Conservation (phyloP, 129 eudicot genomes). For the Kitagawia praeruptora region DNA sequence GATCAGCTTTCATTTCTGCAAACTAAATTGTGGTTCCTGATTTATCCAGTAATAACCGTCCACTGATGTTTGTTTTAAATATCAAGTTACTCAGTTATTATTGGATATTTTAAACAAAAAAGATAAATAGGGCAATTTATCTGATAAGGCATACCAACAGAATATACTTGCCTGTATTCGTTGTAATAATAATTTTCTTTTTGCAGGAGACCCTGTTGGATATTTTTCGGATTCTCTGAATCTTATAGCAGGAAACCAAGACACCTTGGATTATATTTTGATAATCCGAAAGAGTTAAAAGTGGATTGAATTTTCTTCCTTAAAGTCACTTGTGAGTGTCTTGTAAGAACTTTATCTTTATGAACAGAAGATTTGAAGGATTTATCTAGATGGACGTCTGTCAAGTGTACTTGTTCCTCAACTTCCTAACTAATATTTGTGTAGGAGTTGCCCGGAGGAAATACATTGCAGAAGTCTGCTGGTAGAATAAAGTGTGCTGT, state of each 20-base stretch:
- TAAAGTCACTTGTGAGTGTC: constrained; percentile 47
- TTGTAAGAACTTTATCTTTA: neutral
- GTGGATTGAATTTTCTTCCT: constrained; percentile 64
- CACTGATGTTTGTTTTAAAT: neutral
- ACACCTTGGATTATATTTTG: constrained; percentile 15
- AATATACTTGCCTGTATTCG: neutral
- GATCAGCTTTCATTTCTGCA: neutral
- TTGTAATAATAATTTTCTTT: neutral
- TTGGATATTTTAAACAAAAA: neutral
- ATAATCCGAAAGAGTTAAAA: constrained; percentile 16
- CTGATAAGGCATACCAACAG: neutral
- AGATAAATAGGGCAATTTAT: neutral
- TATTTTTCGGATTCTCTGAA: constrained; percentile 57
- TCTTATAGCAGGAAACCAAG: constrained; percentile 34
- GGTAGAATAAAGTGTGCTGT: constrained; percentile 71
- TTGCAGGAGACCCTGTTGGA: constrained; percentile 71
- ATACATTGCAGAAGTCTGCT: constrained; percentile 9
- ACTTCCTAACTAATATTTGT: constrained; percentile 15
- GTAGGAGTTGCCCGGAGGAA: constrained; percentile 32
- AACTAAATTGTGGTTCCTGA: neutral
- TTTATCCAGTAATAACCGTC: neutral
- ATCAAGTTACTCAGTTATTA: neutral
- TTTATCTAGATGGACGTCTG: neutral
- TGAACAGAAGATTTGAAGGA: neutral
- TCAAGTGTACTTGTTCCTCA: neutral